Percentiles rank a stretch among this genome's conserved stretches.
These are phyloP conservation scores for Pythium pectinolyticum DNA, from an alignment of 352 stramenopile species.

Conservation along the genomic window DNA sequence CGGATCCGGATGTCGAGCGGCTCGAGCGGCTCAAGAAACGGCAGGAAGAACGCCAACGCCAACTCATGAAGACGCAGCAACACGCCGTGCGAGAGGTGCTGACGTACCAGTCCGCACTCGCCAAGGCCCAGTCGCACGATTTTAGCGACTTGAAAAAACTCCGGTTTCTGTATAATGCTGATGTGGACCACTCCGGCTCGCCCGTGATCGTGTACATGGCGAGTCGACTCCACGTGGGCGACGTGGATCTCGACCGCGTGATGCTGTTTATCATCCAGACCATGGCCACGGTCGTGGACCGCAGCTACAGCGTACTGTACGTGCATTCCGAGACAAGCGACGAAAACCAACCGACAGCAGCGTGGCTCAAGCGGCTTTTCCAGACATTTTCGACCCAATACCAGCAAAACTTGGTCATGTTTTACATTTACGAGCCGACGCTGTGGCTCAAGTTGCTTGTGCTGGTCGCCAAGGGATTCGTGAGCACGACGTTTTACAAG, in stretches of 20 bases:
- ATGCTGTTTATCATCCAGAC: conserved; percentile 70
- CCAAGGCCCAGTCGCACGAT: conserved; percentile 47
- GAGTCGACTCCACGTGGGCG: conserved; percentile 42
- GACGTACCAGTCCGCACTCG: conserved; percentile 44
- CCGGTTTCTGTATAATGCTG: conserved; percentile 66
- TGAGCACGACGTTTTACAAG: conserved; percentile 61
- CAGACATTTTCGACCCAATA: conserved; percentile 57
- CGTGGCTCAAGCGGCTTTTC: conserved; percentile 75
- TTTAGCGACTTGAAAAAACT: conserved; percentile 57
- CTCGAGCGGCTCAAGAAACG: conserved; percentile 41
- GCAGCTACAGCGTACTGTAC: conserved; percentile 69
- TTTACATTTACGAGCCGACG: conserved; percentile 78
- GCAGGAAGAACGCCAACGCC: conserved; percentile 41
- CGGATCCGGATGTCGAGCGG: conserved; percentile 56
- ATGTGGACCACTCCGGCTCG: conserved; percentile 62
- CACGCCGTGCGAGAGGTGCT: conserved; percentile 16
- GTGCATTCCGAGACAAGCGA: conserved; percentile 46
- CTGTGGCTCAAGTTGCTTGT: conserved; percentile 77
- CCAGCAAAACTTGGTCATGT: conserved; percentile 63
- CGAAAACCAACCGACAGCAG: conserved; percentile 53
- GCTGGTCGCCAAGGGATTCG: conserved; percentile 65
- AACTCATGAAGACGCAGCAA: conserved; percentile 24
- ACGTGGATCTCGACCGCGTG: conserved; percentile 65
- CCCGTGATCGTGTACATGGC: conserved; percentile 75
- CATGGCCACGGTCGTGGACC: conserved; percentile 61